phyloP scores from a whole-genome alignment of 768 basidiomycete species.

The Phaffia australis region DNA sequence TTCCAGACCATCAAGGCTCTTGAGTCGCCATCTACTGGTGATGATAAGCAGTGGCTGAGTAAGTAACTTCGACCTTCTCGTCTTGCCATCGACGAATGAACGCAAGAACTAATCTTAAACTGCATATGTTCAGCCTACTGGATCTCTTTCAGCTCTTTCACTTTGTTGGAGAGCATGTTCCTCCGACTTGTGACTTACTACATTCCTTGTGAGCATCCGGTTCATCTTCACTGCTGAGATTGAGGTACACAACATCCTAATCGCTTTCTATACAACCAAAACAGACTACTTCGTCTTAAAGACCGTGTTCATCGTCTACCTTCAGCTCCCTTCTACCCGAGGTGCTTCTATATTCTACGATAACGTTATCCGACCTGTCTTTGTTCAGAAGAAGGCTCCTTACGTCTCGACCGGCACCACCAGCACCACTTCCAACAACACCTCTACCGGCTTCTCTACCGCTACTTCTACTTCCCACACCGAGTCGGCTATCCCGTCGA shows the following conservation, averaged over 20 bases:
- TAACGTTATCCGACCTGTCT: constrained; percentile 65
- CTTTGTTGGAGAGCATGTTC: not conserved
- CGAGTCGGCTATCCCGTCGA: not conserved
- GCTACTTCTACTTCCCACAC: not conserved
- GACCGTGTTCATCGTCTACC: constrained; percentile 80
- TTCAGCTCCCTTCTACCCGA: constrained; percentile 55
- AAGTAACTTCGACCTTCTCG: not conserved
- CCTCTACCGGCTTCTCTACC: not conserved
- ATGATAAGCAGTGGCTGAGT: constrained; percentile 27
- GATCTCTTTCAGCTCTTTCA: not conserved
- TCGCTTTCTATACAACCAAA: not conserved
- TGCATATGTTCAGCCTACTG: constrained; percentile 5
- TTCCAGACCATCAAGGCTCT: constrained; percentile 92
- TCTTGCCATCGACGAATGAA: not conserved
- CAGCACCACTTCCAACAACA: not conserved
- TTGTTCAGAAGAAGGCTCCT: constrained; percentile 39
- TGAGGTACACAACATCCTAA: not conserved
- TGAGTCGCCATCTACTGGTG: constrained; percentile 59
- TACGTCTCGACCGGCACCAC: not conserved
- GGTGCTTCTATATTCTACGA: constrained; percentile 77
- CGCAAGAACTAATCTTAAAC: not conserved
- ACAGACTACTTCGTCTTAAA: constrained; percentile 89
- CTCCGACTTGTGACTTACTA: not conserved
- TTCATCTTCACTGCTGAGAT: no score
- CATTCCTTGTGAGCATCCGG: not conserved